phyloP scores from a whole-genome alignment of 768 basidiomycete genomes.

The Amanita brunnescens region DNA sequence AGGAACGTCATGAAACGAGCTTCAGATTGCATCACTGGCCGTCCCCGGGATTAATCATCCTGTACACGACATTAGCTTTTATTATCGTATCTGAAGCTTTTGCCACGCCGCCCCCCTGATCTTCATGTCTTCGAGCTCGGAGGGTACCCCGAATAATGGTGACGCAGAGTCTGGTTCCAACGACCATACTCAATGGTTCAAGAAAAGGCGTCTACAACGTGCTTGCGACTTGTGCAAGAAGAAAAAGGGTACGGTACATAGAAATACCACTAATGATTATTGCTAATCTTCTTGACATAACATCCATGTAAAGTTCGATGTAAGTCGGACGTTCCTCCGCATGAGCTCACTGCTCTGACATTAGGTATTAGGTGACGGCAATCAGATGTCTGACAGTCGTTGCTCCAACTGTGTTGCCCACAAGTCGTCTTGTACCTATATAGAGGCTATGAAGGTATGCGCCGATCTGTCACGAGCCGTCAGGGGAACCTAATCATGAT shows the following conservation, averaged over 20 bases:
- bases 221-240: slow-evolving; percentile 78
- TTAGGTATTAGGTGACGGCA: slow-evolving; percentile 48
- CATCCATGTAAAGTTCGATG: slow-evolving; percentile 36
- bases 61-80: neutral
- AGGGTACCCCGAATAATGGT: slow-evolving; percentile 34
- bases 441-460: slow-evolving; percentile 58
- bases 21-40: neutral
- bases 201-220: slow-evolving; percentile 66
- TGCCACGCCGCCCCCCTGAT: neutral
- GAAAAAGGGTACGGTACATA: slow-evolving; percentile 58
- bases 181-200: slow-evolving; percentile 27
- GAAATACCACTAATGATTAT: neutral
- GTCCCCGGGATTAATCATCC: neutral
- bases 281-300: neutral
- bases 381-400: slow-evolving; percentile 52
- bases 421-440: slow-evolving; percentile 57
- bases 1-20: neutral
- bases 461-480: neutral
- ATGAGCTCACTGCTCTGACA: neutral
- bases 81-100: neutral
- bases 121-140: neutral
- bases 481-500: neutral
- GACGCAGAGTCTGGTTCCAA: slow-evolving; percentile 27
- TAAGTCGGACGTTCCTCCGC: slow-evolving; percentile 21
- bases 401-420: slow-evolving; percentile 64